These are phyloP conservation scores for Russula virescens DNA, from an alignment of 768 basidiomycete genomes.

Conservation along the genomic window DNA sequence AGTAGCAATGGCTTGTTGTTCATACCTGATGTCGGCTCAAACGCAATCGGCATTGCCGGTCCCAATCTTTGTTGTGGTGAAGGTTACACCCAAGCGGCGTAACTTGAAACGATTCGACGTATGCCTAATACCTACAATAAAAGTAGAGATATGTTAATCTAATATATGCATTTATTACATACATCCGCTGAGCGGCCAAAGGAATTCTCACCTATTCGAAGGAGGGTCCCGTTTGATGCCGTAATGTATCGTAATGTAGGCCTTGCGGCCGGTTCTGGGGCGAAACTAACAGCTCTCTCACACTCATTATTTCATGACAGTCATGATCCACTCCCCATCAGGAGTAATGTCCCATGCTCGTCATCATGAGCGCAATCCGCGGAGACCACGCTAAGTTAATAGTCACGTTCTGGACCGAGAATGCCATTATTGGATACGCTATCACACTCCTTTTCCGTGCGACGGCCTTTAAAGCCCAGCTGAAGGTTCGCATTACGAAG, in stretches of 20 bases:
- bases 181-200: background rate
- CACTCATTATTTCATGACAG: slow-evolving; percentile 64
- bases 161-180: too few species aligned
- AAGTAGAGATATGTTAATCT: too few species aligned
- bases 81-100: too few species aligned
- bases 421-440: slow-evolving; percentile 80
- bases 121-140: too few species aligned
- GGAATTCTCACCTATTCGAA: background rate
- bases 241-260: slow-evolving; percentile 15
- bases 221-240: background rate
- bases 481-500: slow-evolving; percentile 65
- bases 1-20: too few species aligned
- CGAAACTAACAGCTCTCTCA: slow-evolving; percentile 52
- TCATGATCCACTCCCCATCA: slow-evolving; percentile 80
- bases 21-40: too few species aligned
- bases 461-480: slow-evolving; percentile 64
- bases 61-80: too few species aligned
- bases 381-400: slow-evolving; percentile 89
- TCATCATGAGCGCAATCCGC: slow-evolving; percentile 65
- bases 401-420: slow-evolving; percentile 69
- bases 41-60: too few species aligned
- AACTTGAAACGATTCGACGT: too few species aligned
- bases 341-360: slow-evolving; percentile 68
- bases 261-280: too few species aligned
- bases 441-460: slow-evolving; percentile 71